Base-by-base conservation (phyloP, 495 filamentous ascomycete species). In the Penicillium macrosclerotiorum region DNA sequence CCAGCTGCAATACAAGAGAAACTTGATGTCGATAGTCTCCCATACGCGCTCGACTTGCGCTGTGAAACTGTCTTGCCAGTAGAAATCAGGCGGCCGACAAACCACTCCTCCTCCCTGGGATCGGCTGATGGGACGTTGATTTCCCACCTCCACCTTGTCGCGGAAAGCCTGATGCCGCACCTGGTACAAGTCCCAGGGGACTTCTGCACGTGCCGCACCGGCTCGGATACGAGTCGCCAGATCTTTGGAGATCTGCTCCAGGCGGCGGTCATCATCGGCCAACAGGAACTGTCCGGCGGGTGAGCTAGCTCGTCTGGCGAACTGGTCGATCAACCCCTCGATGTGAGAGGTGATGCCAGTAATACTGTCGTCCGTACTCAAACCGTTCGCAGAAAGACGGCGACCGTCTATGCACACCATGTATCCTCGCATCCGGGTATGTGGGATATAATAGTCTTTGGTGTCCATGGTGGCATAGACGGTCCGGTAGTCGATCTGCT, bases 361-460 rank as follows among this genome's bases (percentile, higher is more conserved):
- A 38, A 77, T 75, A 80, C 22, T 52, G 24, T 4, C 25, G 18
- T 36, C 34, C 24, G 3, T 52, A 27, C 22, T 55, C 44, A 29
- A 12, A 58, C 24, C 5, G 45, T 39, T 1, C 42, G 46, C 39
- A 8, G 58, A 42, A 37, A 76, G 65, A 1, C 57, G 45, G 0
- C 49, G 8, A 6, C 55, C 62, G 42, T 87, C 74, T 8, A 89
- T 52, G 19, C 80, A 82, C 22, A 89, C 62, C 60, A 92, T 76
- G 55, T 93, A 95, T 4, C 81, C 80, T 32, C 89, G 75, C 24
- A 72, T 70, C 1, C 89, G 72, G 4, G 89, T 95, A 27, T 95
- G 89, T 0, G 89, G 89, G 2, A 94, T 67, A 36, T 89, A 90
- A 56, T 77, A 92, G 0, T 86, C 55, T 57, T 92, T 93, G 2